These are phyloP conservation scores for Buddleja alternifolia DNA, from an alignment of 257 asterid genomes.

Conservation along the genomic window DNA sequence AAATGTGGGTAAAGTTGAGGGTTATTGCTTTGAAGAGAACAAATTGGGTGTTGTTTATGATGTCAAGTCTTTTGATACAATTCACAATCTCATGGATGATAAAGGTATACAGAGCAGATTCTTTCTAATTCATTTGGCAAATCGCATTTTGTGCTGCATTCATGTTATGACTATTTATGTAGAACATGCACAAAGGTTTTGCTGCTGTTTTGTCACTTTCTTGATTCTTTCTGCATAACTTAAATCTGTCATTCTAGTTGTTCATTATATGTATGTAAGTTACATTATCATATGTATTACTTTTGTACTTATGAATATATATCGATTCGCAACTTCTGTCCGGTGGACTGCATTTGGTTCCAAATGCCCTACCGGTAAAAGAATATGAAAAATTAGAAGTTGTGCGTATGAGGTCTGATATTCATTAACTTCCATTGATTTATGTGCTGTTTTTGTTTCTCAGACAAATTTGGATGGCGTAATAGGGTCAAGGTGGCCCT, in stretches of 20 bases:
- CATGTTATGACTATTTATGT: too few species aligned
- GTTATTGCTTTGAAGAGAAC: background rate
- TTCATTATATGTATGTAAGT: too few species aligned
- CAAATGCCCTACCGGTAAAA: background rate
- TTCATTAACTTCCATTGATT: background rate
- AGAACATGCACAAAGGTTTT: background rate
- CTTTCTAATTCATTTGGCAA: too few species aligned
- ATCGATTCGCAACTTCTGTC: background rate
- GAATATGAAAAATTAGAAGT: background rate
- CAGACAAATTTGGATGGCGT: conserved; percentile 7
- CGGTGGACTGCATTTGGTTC: background rate
- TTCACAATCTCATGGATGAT: background rate
- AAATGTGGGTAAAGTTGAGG: background rate
- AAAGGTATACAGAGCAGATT: background rate
- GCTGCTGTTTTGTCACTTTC: too few species aligned
- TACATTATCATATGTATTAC: too few species aligned
- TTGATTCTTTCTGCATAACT: too few species aligned
- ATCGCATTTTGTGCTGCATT: too few species aligned
- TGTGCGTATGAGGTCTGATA: background rate
- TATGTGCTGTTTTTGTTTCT: background rate
- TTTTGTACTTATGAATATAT: too few species aligned
- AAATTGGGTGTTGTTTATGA: conserved; percentile 1
- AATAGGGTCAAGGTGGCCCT: conserved; percentile 3
- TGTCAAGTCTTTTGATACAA: background rate
- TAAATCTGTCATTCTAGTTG: too few species aligned